Evolutionary conservation across 1,284 basidiomycete genomes (phyloP).

Genomic region (Phylloporus gajari): DNA sequence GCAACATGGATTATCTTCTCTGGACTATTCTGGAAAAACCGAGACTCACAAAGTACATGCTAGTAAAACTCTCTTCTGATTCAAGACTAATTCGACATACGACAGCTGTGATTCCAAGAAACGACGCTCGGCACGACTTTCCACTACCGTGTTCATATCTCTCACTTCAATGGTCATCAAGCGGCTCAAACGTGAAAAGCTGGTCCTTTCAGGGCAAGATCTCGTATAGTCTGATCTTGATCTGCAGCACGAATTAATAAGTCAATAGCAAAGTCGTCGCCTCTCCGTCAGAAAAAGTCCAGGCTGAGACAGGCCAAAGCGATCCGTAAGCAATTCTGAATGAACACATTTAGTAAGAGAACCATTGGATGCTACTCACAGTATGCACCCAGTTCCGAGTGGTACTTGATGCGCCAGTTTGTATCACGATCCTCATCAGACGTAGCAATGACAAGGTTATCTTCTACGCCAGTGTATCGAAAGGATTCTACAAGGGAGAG

Average conservation of each 20-base stretch:
- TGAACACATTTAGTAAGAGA: background rate
- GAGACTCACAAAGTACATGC: too few species aligned
- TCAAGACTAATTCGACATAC: background rate
- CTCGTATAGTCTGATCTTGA: background rate
- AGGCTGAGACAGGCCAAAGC: background rate
- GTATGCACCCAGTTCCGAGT: background rate
- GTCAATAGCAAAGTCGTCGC: too few species aligned
- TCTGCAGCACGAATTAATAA: background rate
- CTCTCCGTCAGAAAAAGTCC: too few species aligned
- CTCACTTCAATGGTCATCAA: too few species aligned
- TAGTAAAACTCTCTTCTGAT: too few species aligned
- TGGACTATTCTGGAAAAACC: too few species aligned
- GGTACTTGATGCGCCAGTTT: background rate
- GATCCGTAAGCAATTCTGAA: background rate
- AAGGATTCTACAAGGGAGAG: background rate
- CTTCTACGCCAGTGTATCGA: background rate
- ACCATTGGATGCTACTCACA: background rate
- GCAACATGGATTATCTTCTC: too few species aligned
- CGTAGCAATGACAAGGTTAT: background rate
- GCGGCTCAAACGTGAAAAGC: background rate
- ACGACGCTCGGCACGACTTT: background rate
- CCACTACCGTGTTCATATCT: background rate
- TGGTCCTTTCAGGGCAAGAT: background rate
- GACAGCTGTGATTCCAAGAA: background rate
- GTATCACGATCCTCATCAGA: background rate